Evolutionary conservation across 257 asterid genomes (phyloP).

Genomic region (Capsicum baccatum): DNA sequence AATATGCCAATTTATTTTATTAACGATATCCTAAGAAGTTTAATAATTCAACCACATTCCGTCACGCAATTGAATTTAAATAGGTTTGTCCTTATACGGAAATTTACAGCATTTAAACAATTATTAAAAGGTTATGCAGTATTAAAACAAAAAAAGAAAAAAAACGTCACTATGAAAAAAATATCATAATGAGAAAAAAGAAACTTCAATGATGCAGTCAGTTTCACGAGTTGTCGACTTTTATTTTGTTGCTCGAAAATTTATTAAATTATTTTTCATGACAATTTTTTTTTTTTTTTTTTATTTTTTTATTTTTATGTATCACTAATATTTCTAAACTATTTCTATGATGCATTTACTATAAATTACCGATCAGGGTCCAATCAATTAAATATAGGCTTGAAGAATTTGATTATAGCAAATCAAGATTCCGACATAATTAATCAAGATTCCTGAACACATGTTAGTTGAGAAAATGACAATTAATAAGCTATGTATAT

Average conservation of each 20-base stretch:
- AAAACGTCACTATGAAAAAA: too few relatives aligned
- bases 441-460: not conserved
- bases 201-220: too few relatives aligned
- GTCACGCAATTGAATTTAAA: not conserved
- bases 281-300: too few relatives aligned
- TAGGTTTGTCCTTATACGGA: not conserved
- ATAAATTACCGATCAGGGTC: not conserved
- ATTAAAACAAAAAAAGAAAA: too few relatives aligned
- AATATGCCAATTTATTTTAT: too few relatives aligned
- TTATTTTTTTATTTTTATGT: too few relatives aligned
- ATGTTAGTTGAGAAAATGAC: not conserved
- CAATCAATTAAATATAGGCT: not conserved
- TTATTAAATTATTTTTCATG: not conserved
- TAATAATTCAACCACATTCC: not conserved
- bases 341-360: not conserved
- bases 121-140: too few relatives aligned
- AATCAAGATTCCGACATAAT: not conserved
- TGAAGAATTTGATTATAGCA: not conserved
- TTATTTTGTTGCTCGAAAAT: not conserved
- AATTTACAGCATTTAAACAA: too few relatives aligned
- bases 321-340: not conserved
- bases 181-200: too few relatives aligned
- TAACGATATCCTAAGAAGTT: too few relatives aligned
- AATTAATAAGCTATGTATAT: not conserved
- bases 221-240: not conserved